A percentile compares a stretch with the other conserved stretches of the same genome.
phyloP scores from a whole-genome alignment of 257 asterid species.

The Nicotiana tomentosiformis region DNA sequence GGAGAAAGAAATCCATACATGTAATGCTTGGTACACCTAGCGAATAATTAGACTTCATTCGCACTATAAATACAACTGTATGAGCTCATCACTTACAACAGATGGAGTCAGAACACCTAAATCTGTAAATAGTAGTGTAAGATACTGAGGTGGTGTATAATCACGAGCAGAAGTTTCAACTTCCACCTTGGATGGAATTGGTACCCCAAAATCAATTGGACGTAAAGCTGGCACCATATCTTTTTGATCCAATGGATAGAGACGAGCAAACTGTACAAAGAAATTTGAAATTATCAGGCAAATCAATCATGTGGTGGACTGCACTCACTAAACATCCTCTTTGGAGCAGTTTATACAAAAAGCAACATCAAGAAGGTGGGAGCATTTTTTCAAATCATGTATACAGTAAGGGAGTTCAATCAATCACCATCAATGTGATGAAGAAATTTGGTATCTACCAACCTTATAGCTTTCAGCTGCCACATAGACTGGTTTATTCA shows the following conservation, averaged over 20 bases:
- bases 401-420: neutral
- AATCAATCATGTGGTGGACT: neutral
- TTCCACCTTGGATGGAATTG: conserved; percentile 89
- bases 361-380: neutral
- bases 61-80: conserved; percentile 60
- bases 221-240: conserved; percentile 59
- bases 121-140: conserved; percentile 79
- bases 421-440: neutral
- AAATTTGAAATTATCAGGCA: neutral
- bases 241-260: conserved; percentile 72
- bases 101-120: conserved; percentile 92
- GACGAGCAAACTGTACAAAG: conserved; percentile 73
- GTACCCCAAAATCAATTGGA: conserved; percentile 91
- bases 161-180: conserved; percentile 95
- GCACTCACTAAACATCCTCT: neutral
- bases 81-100: conserved; percentile 86
- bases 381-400: neutral
- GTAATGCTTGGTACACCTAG: neutral
- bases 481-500: conserved; percentile 90
- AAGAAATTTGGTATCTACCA: neutral
- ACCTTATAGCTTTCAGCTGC: conserved; percentile 98
- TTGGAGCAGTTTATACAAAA: neutral
- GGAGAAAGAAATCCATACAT: neutral
- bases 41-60: neutral
- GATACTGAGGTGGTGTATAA: conserved; percentile 88